Conservation (phyloP, 2,329 filamentous ascomycete species). For the Knufia petricola region DNA sequence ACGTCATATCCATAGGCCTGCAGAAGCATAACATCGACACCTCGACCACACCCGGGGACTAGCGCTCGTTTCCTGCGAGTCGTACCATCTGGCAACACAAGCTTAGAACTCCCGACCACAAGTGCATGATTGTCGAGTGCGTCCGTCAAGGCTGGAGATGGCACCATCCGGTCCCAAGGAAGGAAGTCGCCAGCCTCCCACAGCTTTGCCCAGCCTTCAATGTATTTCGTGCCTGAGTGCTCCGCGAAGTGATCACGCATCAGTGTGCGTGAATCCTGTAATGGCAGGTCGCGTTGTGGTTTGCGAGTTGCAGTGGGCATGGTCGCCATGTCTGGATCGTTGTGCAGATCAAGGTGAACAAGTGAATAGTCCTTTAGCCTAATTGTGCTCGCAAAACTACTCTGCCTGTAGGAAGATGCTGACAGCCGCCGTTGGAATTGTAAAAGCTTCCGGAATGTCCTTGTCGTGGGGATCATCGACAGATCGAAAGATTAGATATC, state of each 20-base stretch:
- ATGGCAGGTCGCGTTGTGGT: slow-evolving; percentile 8
- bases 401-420: no score
- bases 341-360: not conserved
- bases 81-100: slow-evolving; percentile 30
- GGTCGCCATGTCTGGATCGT: not conserved
- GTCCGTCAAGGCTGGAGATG: slow-evolving; percentile 52
- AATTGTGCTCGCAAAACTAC: not conserved
- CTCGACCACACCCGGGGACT: slow-evolving; percentile 72
- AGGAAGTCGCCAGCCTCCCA: slow-evolving; percentile 45
- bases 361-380: not conserved
- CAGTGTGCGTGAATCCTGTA: slow-evolving; percentile 17
- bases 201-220: slow-evolving; percentile 45
- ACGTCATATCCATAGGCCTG: slow-evolving; percentile 67
- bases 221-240: slow-evolving; percentile 33
- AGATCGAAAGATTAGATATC: no score
- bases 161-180: slow-evolving; percentile 50
- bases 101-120: slow-evolving; percentile 30
- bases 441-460: no score
- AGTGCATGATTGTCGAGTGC: slow-evolving; percentile 33
- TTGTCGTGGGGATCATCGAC: no score
- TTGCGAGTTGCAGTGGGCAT: slow-evolving; percentile 4
- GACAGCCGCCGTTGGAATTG: no score
- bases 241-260: slow-evolving; percentile 32
- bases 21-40: slow-evolving; percentile 71
- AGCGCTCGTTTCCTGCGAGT: slow-evolving; percentile 47